Percentiles rank a stretch among this genome's conserved stretches.
Evolutionary conservation across 805 yeast species (phyloP).

Genomic region (Wickerhamiella qilinensis): DNA sequence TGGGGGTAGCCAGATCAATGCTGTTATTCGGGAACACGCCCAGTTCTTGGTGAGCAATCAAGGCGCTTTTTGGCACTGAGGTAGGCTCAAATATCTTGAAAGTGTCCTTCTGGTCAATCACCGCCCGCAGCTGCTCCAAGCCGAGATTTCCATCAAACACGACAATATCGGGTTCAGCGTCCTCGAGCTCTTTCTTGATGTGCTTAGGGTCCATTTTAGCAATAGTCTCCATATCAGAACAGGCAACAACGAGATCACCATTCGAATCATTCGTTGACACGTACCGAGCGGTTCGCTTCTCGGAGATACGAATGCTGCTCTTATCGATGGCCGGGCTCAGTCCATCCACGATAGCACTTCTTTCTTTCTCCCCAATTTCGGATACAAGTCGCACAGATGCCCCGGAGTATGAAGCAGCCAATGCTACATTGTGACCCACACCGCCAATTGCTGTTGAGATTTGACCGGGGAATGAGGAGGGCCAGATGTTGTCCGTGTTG

Average conservation of each 20-base stretch:
- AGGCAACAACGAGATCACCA: conserved; percentile 58
- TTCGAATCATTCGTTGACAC: conserved; percentile 43
- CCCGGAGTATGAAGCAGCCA: conserved; percentile 35
- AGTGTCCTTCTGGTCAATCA: conserved; percentile 17
- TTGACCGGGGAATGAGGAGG: conserved; percentile 59
- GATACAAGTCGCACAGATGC: conserved; percentile 33
- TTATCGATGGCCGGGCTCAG: conserved; percentile 16
- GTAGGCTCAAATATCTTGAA: conserved; percentile 56
- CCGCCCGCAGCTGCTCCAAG: conserved; percentile 23
- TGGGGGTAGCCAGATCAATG: conserved; percentile 46
- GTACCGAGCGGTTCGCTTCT: conserved; percentile 48
- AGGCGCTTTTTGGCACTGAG: conserved; percentile 43
- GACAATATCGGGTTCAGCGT: conserved; percentile 32
- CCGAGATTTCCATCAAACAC: conserved; percentile 59
- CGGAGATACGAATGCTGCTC: conserved; percentile 26
- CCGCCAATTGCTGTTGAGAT: conserved; percentile 55
- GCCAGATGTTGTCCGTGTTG: conserved; percentile 16
- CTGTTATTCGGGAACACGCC: conserved; percentile 33
- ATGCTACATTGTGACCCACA: conserved; percentile 64
- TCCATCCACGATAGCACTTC: conserved; percentile 11
- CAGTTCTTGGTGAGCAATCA: conserved; percentile 26
- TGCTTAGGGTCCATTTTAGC: conserved; percentile 33
- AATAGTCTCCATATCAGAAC: conserved; percentile 70
- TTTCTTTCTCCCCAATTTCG: conserved; percentile 41
- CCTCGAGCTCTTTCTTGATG: conserved; percentile 27